phyloP scores from a whole-genome alignment of 2,329 filamentous ascomycete genomes.

The Colletotrichum liriopes region DNA sequence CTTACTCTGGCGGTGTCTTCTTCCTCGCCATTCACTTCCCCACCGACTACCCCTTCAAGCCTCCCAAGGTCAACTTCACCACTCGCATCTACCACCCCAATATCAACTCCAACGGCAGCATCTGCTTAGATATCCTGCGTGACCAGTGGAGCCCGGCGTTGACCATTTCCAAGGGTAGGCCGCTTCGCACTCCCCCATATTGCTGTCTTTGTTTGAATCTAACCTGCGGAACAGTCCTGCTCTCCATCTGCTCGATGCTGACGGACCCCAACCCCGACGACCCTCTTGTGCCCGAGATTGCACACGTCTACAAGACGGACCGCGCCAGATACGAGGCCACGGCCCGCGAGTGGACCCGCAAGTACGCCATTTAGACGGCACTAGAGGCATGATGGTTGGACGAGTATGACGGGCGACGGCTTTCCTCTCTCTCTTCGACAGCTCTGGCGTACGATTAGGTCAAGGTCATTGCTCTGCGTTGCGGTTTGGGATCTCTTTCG shows the following conservation, averaged over 20 bases:
- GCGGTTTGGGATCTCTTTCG: conserved; percentile 41
- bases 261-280: conserved; percentile 99
- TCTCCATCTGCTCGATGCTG: conserved; percentile 99
- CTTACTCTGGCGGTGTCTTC: conserved; percentile 98
- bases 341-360: conserved; percentile 97
- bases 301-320: conserved; percentile 99
- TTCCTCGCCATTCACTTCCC: conserved; percentile 99
- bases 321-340: conserved; percentile 95
- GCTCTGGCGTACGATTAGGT: conserved; percentile 42
- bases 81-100: conserved; percentile 99
- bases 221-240: conserved; percentile 75
- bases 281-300: conserved; percentile 98
- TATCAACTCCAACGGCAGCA: conserved; percentile 99
- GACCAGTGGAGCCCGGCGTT: conserved; percentile 99
- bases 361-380: conserved; percentile 88
- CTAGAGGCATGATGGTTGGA: conserved; percentile 40
- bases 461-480: conserved; percentile 43
- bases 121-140: conserved; percentile 97
- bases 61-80: conserved; percentile 99
- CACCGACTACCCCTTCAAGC: conserved; percentile 99
- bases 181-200: not conserved
- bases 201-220: not conserved
- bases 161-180: conserved; percentile 96
- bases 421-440: conserved; percentile 42
- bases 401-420: conserved; percentile 40